phyloP scores from a whole-genome alignment of 2,329 filamentous ascomycete species.

The Fusarium euwallaceae region DNA sequence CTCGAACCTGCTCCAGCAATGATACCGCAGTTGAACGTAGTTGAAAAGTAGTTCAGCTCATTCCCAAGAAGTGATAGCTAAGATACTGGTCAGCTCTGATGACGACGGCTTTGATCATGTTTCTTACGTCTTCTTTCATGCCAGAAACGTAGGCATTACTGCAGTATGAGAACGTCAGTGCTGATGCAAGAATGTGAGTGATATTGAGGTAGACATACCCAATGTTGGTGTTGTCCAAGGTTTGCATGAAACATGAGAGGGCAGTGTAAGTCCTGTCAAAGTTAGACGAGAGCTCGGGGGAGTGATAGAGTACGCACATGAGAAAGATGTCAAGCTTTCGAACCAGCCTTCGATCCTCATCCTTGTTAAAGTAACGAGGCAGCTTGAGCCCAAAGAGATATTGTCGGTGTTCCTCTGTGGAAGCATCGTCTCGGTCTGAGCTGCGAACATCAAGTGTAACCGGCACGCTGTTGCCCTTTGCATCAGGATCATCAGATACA shows the following conservation, averaged over 20 bases:
- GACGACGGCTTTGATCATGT: rapidly evolving
- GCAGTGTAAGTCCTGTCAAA: conserved; percentile 14
- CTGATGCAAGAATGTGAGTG: too few relatives aligned
- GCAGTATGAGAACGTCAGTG: not conserved
- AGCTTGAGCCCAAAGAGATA: conserved; percentile 9
- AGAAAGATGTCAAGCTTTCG: conserved; percentile 26
- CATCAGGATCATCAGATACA: not conserved
- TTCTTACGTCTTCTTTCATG: conserved; percentile 29
- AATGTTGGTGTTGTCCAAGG: conserved; percentile 27
- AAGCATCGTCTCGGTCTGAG: not conserved
- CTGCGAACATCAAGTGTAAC: conserved; percentile 1
- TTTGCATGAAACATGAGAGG: conserved; percentile 26
- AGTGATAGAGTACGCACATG: not conserved
- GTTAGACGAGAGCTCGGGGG: not conserved
- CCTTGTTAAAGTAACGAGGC: conserved; percentile 24
- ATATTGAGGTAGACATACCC: not conserved
- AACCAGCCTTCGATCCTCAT: conserved; percentile 16
- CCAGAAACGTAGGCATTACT: conserved; percentile 32
- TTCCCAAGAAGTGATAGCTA: conserved; percentile 26
- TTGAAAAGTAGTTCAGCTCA: conserved; percentile 26
- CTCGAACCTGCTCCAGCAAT: conserved; percentile 25
- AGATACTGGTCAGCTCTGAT: not conserved
- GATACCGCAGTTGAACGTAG: conserved; percentile 27
- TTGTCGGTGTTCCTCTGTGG: not conserved
- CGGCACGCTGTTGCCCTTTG: conserved; percentile 4